A percentile compares a stretch with the other conserved stretches of the same genome.
phyloP scores from a whole-genome alignment of 2,329 filamentous ascomycete species.

The Calonectria pseudoturangicola region DNA sequence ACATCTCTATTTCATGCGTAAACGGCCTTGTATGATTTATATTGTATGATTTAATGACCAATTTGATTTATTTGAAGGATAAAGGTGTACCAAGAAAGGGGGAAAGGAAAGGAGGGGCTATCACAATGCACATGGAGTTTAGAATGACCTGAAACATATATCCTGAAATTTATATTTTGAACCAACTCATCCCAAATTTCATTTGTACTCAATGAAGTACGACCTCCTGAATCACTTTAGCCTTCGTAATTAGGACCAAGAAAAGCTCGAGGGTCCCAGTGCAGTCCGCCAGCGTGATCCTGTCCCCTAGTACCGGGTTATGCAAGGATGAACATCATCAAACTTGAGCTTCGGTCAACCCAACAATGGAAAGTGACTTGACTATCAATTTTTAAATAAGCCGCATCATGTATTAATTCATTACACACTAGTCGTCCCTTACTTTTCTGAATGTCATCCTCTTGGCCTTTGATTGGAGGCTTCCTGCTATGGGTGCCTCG shows the following conservation, averaged over 20 bases:
- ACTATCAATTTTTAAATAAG: too few species aligned
- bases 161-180: conserved; percentile 8
- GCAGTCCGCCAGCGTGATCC: background rate
- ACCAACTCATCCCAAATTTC: background rate
- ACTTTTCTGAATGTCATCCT: too few species aligned
- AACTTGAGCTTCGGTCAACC: conserved; percentile 46
- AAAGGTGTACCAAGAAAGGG: conserved; percentile 19
- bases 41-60: conserved; percentile 48
- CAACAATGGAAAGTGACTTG: too few species aligned
- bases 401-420: too few species aligned
- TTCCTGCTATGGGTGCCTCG: too few species aligned
- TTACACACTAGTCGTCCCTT: too few species aligned
- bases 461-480: too few species aligned
- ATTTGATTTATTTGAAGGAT: conserved; percentile 34
- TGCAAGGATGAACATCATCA: conserved; percentile 53
- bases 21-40: conserved; percentile 39
- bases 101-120: background rate
- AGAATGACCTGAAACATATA: conserved; percentile 39
- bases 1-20: conserved; percentile 9
- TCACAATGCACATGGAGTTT: conserved; percentile 38
- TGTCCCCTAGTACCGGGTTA: background rate
- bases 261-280: background rate
- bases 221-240: background rate
- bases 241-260: background rate
- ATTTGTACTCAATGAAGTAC: background rate